Conservation (phyloP, 805 yeast species). For the Lipomyces kockii region DNA sequence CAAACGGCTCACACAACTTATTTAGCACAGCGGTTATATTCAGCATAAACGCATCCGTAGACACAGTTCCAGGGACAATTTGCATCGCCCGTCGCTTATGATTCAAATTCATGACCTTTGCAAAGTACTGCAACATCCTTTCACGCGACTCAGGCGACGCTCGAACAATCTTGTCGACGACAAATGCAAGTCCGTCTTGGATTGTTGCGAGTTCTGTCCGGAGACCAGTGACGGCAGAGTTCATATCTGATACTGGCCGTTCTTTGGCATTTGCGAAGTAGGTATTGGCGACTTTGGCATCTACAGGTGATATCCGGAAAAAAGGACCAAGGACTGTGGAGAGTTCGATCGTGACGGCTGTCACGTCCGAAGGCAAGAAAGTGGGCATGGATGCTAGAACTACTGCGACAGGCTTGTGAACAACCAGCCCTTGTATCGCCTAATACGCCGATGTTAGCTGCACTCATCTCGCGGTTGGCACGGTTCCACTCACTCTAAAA, state of each 20-base stretch:
- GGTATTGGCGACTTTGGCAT: slow-evolving; percentile 42
- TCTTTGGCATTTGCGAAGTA: slow-evolving; percentile 40
- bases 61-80: slow-evolving; percentile 65
- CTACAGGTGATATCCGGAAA: slow-evolving; percentile 73
- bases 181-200: slow-evolving; percentile 61
- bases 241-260: slow-evolving; percentile 51
- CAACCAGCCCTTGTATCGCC: slow-evolving; percentile 59
- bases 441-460: background rate
- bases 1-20: slow-evolving; percentile 80
- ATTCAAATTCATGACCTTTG: slow-evolving; percentile 74
- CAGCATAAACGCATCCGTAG: slow-evolving; percentile 81
- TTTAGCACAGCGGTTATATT: slow-evolving; percentile 72
- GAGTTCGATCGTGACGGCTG: slow-evolving; percentile 61
- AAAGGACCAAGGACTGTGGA: slow-evolving; percentile 77
- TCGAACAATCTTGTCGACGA: slow-evolving; percentile 75
- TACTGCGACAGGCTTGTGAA: slow-evolving; percentile 64
- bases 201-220: slow-evolving; percentile 64
- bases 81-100: slow-evolving; percentile 88
- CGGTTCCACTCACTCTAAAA: slow-evolving; percentile 57
- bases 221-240: slow-evolving; percentile 59
- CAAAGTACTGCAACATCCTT: slow-evolving; percentile 69
- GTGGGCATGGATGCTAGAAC: slow-evolving; percentile 59
- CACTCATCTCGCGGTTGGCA: background rate
- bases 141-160: slow-evolving; percentile 69
- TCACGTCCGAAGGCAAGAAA: slow-evolving; percentile 55